Conservation (phyloP, 139 green algal genomes). For the Auxenochlorella protothecoides region DNA sequence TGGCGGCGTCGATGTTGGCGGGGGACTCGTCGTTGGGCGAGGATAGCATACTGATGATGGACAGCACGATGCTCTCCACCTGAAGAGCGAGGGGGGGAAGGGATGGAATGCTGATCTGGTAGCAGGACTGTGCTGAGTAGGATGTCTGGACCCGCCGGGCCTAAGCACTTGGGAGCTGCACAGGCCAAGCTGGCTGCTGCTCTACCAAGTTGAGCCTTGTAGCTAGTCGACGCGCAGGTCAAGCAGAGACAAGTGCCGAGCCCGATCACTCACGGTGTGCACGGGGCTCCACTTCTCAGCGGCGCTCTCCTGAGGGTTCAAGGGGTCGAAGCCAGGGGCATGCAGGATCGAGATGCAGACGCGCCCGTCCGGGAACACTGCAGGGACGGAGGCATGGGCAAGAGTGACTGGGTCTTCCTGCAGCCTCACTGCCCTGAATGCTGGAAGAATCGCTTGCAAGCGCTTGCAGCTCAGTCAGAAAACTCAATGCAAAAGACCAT, state of each 20-base stretch:
- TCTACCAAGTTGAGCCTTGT: neutral
- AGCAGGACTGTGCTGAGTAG: neutral
- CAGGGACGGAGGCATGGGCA: constrained; percentile 1
- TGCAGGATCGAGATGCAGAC: constrained; percentile 99
- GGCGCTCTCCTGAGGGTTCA: constrained; percentile 89
- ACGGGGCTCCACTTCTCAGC: constrained; percentile 93
- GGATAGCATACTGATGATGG: constrained; percentile 98
- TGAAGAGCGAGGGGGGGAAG: constrained; percentile 17
- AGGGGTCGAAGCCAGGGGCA: constrained; percentile 84
- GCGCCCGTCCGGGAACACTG: constrained; percentile 90
- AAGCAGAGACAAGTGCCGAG: neutral
- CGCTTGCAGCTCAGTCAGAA: neutral
- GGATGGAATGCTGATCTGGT: neutral
- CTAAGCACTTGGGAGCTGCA: neutral
- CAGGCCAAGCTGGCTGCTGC: neutral
- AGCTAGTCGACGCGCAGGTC: neutral
- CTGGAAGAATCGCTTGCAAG: neutral
- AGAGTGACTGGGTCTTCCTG: neutral
- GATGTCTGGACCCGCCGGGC: neutral
- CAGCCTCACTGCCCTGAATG: no score
- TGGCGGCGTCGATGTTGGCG: constrained; percentile 97
- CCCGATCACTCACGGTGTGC: constrained; percentile 68
- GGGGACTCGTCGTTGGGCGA: constrained; percentile 97
- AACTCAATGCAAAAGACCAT: neutral
- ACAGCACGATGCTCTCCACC: constrained; percentile 98